Conservation (phyloP, 306 rosid species). For the Medicago arabica region DNA sequence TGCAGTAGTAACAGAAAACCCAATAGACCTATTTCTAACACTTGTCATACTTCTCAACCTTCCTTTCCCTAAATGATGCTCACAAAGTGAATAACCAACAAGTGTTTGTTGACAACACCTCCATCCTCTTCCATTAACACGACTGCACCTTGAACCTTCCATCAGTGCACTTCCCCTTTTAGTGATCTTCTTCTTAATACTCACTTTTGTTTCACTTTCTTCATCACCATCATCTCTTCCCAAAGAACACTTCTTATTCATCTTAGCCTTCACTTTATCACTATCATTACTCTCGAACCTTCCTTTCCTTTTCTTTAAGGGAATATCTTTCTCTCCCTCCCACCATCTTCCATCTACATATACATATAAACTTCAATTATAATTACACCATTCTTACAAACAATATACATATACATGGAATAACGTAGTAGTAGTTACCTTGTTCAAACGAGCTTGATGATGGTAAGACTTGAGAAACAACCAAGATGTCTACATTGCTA, state of each 20-base stretch:
- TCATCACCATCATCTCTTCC: conserved; percentile 17
- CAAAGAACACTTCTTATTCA: conserved; percentile 56
- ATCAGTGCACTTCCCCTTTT: conserved; percentile 58
- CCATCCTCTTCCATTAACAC: conserved; percentile 99
- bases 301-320: conserved; percentile 78
- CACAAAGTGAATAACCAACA: conserved; percentile 95
- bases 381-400: background rate
- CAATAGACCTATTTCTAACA: conserved; percentile 63
- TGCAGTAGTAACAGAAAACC: background rate
- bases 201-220: background rate
- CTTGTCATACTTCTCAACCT: conserved; percentile 85
- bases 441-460: conserved; percentile 50
- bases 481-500: conserved; percentile 57
- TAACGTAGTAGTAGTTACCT: conserved; percentile 46
- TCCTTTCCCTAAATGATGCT: conserved; percentile 96
- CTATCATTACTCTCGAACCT: conserved; percentile 26
- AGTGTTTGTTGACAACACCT: conserved; percentile 93
- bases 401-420: background rate
- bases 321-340: conserved; percentile 76
- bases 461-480: conserved; percentile 46
- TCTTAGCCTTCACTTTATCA: conserved; percentile 42
- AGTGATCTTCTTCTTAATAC: conserved; percentile 43
- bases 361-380: background rate
- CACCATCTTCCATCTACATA: conserved; percentile 57
- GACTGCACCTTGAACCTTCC: conserved; percentile 99